These are phyloP conservation scores for Zhuliangozyma blackwelliae DNA, from an alignment of 1,139 yeast genomes.

Conservation along the genomic window DNA sequence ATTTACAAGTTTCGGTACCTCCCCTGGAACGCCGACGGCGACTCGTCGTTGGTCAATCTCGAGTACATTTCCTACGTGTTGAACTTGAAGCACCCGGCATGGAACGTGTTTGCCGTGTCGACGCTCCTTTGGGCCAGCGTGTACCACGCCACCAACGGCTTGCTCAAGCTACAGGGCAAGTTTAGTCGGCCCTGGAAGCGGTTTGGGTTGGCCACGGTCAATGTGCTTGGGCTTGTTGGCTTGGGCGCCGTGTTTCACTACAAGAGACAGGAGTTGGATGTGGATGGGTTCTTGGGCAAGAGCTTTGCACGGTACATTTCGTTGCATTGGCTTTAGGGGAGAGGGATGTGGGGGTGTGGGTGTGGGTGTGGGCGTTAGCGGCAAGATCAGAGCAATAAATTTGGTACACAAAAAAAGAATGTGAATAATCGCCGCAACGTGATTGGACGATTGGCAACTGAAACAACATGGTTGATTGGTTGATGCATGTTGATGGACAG, in stretches of 20 bases:
- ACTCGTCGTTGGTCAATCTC: conserved; percentile 53
- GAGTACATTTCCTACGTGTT: conserved; percentile 50
- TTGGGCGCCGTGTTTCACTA: conserved; percentile 21
- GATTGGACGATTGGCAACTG: neutral
- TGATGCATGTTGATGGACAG: no score
- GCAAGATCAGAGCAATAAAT: no score
- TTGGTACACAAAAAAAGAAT: no score
- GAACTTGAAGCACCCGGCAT: conserved; percentile 16
- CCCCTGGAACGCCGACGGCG: conserved; percentile 59
- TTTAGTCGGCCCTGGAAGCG: conserved; percentile 27
- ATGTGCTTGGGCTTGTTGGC: conserved; percentile 21
- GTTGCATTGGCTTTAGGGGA: neutral
- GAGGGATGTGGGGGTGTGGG: neutral
- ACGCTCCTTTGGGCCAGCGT: conserved; percentile 21
- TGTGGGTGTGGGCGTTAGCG: conserved; percentile 1
- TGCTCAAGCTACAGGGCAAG: conserved; percentile 26
- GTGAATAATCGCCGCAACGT: neutral
- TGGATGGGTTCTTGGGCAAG: conserved; percentile 25
- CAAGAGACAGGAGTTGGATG: conserved; percentile 15
- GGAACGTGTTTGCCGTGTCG: conserved; percentile 19
- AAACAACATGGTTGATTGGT: conserved; percentile 1
- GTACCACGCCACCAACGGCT: conserved; percentile 38
- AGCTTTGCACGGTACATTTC: conserved; percentile 23
- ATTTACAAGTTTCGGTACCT: conserved; percentile 41
- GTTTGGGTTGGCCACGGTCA: conserved; percentile 30